Evolutionary conservation across 805 yeast species (phyloP).

Genomic region (Saturnispora hagleri): DNA sequence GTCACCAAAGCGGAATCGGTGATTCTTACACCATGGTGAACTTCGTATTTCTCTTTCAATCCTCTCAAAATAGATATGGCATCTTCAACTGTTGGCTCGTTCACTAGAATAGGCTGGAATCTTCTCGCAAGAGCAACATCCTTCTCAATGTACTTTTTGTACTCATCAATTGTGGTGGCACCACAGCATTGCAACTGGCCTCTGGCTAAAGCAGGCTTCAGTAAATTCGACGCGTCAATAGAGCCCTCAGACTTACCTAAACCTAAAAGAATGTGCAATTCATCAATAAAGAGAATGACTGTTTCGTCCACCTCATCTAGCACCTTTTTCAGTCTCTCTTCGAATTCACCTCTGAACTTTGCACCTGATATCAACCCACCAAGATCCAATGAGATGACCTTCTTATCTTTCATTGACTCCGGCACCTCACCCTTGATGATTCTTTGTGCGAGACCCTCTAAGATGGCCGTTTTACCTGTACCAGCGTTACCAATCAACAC

Average conservation of each 20-base stretch:
- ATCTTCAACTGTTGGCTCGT: slow-evolving; percentile 86
- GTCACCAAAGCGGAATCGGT: slow-evolving; percentile 89
- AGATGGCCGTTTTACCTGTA: slow-evolving; percentile 94
- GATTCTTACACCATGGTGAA: slow-evolving; percentile 94
- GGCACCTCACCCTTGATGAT: slow-evolving; percentile 90
- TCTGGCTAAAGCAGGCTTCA: slow-evolving; percentile 90
- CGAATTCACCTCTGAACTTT: slow-evolving; percentile 93
- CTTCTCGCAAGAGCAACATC: slow-evolving; percentile 94
- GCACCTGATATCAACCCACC: slow-evolving; percentile 92
- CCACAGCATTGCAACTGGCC: slow-evolving; percentile 91
- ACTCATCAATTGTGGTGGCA: slow-evolving; percentile 93
- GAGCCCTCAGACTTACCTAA: slow-evolving; percentile 91
- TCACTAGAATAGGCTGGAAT: slow-evolving; percentile 78
- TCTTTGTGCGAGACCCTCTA: slow-evolving; percentile 95
- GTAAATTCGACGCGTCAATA: slow-evolving; percentile 87
- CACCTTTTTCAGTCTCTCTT: slow-evolving; percentile 74
- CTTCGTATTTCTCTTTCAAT: slow-evolving; percentile 87
- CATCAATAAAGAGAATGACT: slow-evolving; percentile 81
- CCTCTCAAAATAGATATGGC: slow-evolving; percentile 90
- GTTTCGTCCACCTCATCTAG: slow-evolving; percentile 75
- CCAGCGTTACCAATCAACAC: slow-evolving; percentile 95
- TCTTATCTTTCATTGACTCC: slow-evolving; percentile 81
- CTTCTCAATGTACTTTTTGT: slow-evolving; percentile 85
- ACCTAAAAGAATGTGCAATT: slow-evolving; percentile 81
- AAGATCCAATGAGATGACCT: slow-evolving; percentile 73